These are phyloP conservation scores for Phytophthora pinifolia DNA, from an alignment of 352 stramenopile genomes.

Conservation along the genomic window DNA sequence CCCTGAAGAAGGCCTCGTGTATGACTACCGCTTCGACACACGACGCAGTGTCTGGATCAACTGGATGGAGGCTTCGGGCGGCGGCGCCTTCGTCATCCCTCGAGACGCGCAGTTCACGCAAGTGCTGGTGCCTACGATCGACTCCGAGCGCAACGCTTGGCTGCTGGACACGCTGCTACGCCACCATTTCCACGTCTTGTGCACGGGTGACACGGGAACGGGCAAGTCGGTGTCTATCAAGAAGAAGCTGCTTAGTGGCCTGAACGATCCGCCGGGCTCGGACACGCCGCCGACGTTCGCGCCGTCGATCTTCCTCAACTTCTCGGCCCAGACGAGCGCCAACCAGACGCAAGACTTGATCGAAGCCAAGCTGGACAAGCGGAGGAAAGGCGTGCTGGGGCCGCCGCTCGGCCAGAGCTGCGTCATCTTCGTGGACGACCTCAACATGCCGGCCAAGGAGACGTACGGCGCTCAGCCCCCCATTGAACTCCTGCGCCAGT, in stretches of 20 bases:
- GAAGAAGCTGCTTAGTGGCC: conserved; percentile 88
- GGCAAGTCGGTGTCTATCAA: conserved; percentile 94
- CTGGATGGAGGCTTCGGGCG: conserved; percentile 60
- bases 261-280: conserved; percentile 46
- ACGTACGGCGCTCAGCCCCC: conserved; percentile 93
- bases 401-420: conserved; percentile 89
- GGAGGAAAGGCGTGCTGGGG: conserved; percentile 91
- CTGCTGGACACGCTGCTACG: conserved; percentile 88
- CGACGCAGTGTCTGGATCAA: conserved; percentile 83
- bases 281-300: conserved; percentile 49
- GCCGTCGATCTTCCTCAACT: conserved; percentile 90
- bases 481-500: conserved; percentile 92
- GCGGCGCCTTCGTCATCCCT: conserved; percentile 57
- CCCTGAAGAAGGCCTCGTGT: conserved; percentile 76
- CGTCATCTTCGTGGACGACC: conserved; percentile 93
- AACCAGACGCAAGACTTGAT: conserved; percentile 96
- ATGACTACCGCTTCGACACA: conserved; percentile 91
- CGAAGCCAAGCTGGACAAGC: conserved; percentile 93
- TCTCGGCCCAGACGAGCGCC: conserved; percentile 91
- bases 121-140: conserved; percentile 93
- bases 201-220: conserved; percentile 92
- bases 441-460: conserved; percentile 95
- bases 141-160: conserved; percentile 92
- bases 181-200: conserved; percentile 90
- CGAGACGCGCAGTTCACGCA: conserved; percentile 80